Evolutionary conservation across 2,329 filamentous ascomycete species (phyloP).

Genomic region (Alternaria sp.): DNA sequence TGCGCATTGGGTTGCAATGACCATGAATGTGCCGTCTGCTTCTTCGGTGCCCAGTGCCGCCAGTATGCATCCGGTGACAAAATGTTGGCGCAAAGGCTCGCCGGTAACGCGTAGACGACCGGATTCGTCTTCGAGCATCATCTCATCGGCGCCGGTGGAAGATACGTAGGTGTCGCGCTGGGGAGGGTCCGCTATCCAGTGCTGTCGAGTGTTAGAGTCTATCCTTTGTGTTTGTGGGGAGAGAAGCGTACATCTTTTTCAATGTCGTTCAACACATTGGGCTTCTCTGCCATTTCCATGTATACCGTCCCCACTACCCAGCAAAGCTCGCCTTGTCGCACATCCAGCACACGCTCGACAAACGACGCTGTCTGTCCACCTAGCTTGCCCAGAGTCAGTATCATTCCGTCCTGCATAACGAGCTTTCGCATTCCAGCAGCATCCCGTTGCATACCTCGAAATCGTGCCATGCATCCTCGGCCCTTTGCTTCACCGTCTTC

Average conservation of each 20-base stretch:
- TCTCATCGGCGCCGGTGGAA: slow-evolving; percentile 68
- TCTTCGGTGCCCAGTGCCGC: slow-evolving; percentile 97
- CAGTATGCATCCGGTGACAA: slow-evolving; percentile 93
- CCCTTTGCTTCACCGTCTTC: slow-evolving; percentile 79
- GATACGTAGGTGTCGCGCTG: slow-evolving; percentile 79
- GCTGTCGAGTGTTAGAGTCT: slow-evolving; percentile 59
- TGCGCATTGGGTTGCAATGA: slow-evolving; percentile 87
- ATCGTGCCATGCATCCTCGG: slow-evolving; percentile 77
- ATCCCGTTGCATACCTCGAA: slow-evolving; percentile 63
- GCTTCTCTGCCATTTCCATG: slow-evolving; percentile 96
- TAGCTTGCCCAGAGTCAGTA: slow-evolving; percentile 56
- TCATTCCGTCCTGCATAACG: neutral
- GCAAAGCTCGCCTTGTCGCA: slow-evolving; percentile 92
- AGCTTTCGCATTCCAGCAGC: neutral
- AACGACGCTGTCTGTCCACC: slow-evolving; percentile 77
- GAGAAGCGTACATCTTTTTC: slow-evolving; percentile 77
- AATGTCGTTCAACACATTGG: slow-evolving; percentile 94
- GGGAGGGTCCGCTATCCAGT: slow-evolving; percentile 87
- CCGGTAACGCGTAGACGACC: slow-evolving; percentile 85
- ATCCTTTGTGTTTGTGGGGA: neutral
- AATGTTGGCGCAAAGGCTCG: slow-evolving; percentile 69
- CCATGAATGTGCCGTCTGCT: slow-evolving; percentile 87
- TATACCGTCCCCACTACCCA: slow-evolving; percentile 96
- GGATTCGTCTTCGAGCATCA: slow-evolving; percentile 96
- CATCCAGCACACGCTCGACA: slow-evolving; percentile 91